These are phyloP conservation scores for Aspergillus baeticus DNA, from an alignment of 495 filamentous ascomycete genomes.

Conservation along the genomic window DNA sequence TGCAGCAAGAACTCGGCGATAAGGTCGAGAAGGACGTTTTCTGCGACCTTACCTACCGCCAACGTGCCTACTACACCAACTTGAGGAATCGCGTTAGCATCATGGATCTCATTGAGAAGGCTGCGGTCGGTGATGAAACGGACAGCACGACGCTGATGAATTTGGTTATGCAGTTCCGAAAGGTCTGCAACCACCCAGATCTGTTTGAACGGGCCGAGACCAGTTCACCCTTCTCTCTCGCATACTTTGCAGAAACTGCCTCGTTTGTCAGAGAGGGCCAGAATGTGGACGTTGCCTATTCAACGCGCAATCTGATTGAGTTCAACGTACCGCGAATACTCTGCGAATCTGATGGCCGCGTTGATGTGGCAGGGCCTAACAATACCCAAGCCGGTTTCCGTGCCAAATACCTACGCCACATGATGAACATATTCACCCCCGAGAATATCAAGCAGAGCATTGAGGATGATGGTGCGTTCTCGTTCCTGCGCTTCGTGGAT, in stretches of 20 bases:
- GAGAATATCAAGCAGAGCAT: slow-evolving; percentile 67
- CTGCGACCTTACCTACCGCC: slow-evolving; percentile 95
- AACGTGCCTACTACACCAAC: slow-evolving; percentile 90
- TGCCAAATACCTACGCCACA: slow-evolving; percentile 66
- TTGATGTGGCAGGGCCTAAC: slow-evolving; percentile 72
- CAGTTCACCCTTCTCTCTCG: slow-evolving; percentile 77
- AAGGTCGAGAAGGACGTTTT: slow-evolving; percentile 97
- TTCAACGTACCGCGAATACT: slow-evolving; percentile 79
- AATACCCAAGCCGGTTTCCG: slow-evolving; percentile 76
- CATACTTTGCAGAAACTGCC: slow-evolving; percentile 87
- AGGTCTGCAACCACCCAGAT: slow-evolving; percentile 98
- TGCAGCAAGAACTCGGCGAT: slow-evolving; percentile 97
- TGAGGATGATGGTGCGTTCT: slow-evolving; percentile 65
- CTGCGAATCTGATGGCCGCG: slow-evolving; percentile 69
- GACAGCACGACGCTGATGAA: slow-evolving; percentile 98
- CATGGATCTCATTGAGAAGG: slow-evolving; percentile 98
- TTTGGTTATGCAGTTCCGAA: slow-evolving; percentile 98
- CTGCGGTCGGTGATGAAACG: slow-evolving; percentile 87
- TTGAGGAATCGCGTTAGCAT: slow-evolving; percentile 96
- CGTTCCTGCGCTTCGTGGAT: slow-evolving; percentile 87
- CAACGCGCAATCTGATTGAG: slow-evolving; percentile 80
- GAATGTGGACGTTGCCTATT: slow-evolving; percentile 79
- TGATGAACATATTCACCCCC: slow-evolving; percentile 87
- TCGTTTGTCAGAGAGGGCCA: slow-evolving; percentile 89
- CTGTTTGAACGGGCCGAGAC: slow-evolving; percentile 94